phyloP scores from a whole-genome alignment of 2,329 filamentous ascomycete species.

The Penicillium occitanis region DNA sequence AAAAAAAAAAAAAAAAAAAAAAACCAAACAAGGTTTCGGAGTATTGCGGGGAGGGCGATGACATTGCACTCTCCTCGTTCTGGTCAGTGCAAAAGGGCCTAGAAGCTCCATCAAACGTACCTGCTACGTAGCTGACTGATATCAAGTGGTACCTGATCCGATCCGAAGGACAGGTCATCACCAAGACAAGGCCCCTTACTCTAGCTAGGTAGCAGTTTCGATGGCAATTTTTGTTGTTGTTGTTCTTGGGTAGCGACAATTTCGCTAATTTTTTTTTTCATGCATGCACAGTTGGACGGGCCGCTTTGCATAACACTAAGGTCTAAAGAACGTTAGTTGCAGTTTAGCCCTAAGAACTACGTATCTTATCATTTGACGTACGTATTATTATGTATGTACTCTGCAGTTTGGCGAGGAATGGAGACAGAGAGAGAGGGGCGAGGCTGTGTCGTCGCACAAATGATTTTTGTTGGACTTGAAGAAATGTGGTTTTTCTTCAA shows the following conservation, averaged over 20 bases:
- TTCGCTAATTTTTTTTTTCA: background rate
- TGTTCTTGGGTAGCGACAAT: slow-evolving; percentile 7
- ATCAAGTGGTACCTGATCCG: slow-evolving; percentile 7
- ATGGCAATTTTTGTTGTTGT: background rate
- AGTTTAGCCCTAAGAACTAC: slow-evolving; percentile 10
- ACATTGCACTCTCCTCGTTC: background rate
- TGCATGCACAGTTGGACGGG: slow-evolving; percentile 21
- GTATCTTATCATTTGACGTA: background rate
- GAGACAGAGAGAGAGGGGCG: background rate
- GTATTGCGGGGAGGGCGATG: background rate
- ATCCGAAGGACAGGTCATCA: background rate
- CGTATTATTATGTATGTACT: background rate
- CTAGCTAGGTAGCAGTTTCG: background rate
- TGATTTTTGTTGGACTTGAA: background rate
- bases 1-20: background rate
- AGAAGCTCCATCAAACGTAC: background rate
- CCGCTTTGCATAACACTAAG: slow-evolving; percentile 21
- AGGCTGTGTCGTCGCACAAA: slow-evolving; percentile 11
- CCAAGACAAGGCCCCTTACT: background rate
- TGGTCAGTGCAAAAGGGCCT: background rate
- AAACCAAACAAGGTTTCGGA: slow-evolving; percentile 5
- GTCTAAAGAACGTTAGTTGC: slow-evolving; percentile 5
- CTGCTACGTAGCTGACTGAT: slow-evolving; percentile 3
- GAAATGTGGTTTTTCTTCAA: background rate
- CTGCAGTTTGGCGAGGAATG: background rate